Evolutionary conservation across 2,329 filamentous ascomycete genomes (phyloP).

Genomic region (Penicillium sp.): DNA sequence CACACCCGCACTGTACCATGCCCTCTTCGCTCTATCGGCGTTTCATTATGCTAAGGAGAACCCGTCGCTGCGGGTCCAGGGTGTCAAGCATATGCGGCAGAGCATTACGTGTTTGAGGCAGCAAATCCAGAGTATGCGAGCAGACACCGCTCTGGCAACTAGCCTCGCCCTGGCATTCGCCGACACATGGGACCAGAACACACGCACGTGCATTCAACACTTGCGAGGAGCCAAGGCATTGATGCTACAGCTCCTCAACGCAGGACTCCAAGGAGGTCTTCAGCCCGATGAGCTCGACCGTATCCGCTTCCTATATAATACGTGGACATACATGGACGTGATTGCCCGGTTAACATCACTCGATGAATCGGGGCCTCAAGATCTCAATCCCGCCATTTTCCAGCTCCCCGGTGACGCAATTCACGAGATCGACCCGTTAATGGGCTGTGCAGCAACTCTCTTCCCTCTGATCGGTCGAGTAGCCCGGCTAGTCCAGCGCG

Average conservation of each 20-base stretch:
- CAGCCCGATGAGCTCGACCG: constrained; percentile 56
- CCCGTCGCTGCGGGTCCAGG: constrained; percentile 62
- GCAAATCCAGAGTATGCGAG: constrained; percentile 66
- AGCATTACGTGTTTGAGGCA: constrained; percentile 64
- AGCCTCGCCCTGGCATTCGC: constrained; percentile 70
- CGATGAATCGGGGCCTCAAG: constrained; percentile 60
- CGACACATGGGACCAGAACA: constrained; percentile 73
- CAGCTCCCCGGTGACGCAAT: constrained; percentile 50
- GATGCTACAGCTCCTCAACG: constrained; percentile 62
- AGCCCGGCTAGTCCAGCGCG: constrained; percentile 67
- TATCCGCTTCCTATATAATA: constrained; percentile 70
- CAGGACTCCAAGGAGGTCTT: constrained; percentile 40
- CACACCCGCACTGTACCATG: constrained; percentile 69
- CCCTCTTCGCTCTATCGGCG: constrained; percentile 69
- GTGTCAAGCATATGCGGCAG: constrained; percentile 70
- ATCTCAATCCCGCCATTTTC: constrained; percentile 45
- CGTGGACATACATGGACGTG: constrained; percentile 75
- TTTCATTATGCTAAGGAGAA: constrained; percentile 67
- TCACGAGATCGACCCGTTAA: constrained; percentile 68
- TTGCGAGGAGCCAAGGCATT: constrained; percentile 69
- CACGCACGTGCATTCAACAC: constrained; percentile 70
- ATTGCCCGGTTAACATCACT: constrained; percentile 69
- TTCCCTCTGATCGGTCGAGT: constrained; percentile 71
- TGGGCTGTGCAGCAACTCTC: constrained; percentile 70
- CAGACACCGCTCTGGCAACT: constrained; percentile 70